These are phyloP conservation scores for Volutella citrinella DNA, from an alignment of 2,329 filamentous ascomycete genomes.

Conservation along the genomic window DNA sequence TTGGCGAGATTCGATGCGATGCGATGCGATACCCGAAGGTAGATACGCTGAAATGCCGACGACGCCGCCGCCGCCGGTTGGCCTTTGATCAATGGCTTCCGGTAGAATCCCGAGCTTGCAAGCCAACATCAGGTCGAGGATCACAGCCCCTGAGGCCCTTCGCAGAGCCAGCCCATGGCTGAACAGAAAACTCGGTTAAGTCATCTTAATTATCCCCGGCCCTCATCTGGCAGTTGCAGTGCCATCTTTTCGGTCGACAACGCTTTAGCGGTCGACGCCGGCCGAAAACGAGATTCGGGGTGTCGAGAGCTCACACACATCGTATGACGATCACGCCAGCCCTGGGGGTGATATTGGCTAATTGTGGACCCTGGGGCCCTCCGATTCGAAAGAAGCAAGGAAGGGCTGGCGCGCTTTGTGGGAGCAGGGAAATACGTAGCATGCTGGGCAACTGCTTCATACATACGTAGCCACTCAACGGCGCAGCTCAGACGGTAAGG, in stretches of 20 bases:
- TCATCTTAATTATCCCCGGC: no score
- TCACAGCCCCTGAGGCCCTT: no score
- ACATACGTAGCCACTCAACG: no score
- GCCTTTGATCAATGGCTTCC: no score
- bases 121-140: no score
- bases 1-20: conserved; percentile 23
- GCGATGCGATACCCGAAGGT: conserved; percentile 16
- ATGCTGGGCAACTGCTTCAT: conserved; percentile 2
- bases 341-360: conserved; percentile 11
- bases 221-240: no score
- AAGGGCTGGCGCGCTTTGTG: conserved; percentile 2
- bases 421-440: conserved; percentile 4
- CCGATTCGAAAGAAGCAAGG: conserved; percentile 16
- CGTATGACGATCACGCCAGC: conserved; percentile 26
- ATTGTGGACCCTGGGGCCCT: conserved; percentile 4
- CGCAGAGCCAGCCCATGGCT: no score
- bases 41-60: conserved; percentile 6
- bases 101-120: no score
- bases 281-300: conserved; percentile 8
- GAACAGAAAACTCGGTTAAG: no score
- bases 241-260: no score
- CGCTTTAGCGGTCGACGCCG: conserved; percentile 8
- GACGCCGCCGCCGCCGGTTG: conserved; percentile 4
- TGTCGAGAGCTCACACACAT: conserved; percentile 12
- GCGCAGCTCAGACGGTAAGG: conserved; percentile 24